phyloP scores from a whole-genome alignment of 805 yeast genomes.

The Candida sphagnicola region DNA sequence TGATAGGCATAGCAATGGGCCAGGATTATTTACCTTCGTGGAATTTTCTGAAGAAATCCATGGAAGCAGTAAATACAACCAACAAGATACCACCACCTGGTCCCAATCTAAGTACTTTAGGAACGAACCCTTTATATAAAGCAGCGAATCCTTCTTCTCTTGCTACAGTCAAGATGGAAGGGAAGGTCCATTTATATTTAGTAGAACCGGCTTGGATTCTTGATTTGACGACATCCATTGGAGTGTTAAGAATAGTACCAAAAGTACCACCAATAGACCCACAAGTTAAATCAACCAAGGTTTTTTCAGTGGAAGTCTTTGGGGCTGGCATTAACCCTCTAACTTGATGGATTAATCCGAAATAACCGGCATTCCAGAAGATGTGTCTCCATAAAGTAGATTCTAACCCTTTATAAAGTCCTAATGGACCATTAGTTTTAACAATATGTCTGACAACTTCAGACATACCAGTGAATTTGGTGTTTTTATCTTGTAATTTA shows the following conservation, averaged over 20 bases:
- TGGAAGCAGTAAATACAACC: conserved; percentile 92
- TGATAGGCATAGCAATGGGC: no score
- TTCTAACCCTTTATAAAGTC: conserved; percentile 92
- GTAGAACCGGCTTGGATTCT: conserved; percentile 91
- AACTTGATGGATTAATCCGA: conserved; percentile 89
- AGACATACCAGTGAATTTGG: conserved; percentile 77
- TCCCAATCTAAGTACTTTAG: conserved; percentile 94
- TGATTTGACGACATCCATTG: conserved; percentile 96
- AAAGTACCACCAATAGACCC: conserved; percentile 97
- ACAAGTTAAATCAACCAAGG: conserved; percentile 80
- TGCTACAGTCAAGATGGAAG: conserved; percentile 68
- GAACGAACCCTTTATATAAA: conserved; percentile 92
- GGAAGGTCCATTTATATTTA: conserved; percentile 90
- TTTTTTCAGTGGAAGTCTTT: conserved; percentile 64
- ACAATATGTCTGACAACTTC: conserved; percentile 77
- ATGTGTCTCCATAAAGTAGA: conserved; percentile 97
- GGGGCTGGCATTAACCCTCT: conserved; percentile 78
- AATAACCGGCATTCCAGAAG: conserved; percentile 97
- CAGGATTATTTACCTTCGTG: conserved; percentile 19
- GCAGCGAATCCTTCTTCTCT: conserved; percentile 92
- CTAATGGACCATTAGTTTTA: conserved; percentile 70
- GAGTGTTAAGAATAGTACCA: conserved; percentile 94
- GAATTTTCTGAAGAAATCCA: conserved; percentile 84
- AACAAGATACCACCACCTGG: conserved; percentile 99
- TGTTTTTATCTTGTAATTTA: conserved; percentile 83